Evolutionary conservation across 1,284 basidiomycete species (phyloP).

Genomic region (Tremellales sp.): DNA sequence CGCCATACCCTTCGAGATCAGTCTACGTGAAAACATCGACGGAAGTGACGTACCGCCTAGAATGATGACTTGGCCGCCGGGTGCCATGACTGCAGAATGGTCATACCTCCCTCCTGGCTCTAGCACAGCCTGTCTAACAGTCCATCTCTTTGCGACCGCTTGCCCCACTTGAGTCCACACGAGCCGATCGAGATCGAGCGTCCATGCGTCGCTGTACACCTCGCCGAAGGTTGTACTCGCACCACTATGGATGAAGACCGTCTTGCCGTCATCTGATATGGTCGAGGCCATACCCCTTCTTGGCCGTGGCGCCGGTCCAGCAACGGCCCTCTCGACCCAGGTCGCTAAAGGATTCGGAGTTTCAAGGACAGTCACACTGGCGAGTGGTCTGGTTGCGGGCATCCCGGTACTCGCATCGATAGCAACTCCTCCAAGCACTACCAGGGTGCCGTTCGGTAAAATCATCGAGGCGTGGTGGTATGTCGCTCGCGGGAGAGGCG

Average conservation of each 20-base stretch:
- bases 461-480: constrained; percentile 67
- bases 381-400: constrained; percentile 55
- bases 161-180: constrained; percentile 26
- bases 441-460: constrained; percentile 61
- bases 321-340: constrained; percentile 57
- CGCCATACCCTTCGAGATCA: constrained; percentile 32
- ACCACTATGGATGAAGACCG: constrained; percentile 71
- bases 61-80: constrained; percentile 60
- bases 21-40: too few species aligned
- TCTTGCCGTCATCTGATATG: constrained; percentile 53
- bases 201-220: constrained; percentile 67
- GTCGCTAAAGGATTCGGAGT: constrained; percentile 52
- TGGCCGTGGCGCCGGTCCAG: constrained; percentile 54
- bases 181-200: constrained; percentile 62
- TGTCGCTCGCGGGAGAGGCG: constrained; percentile 62
- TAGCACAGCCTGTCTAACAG: constrained; percentile 2
- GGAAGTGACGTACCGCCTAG: constrained; percentile 76
- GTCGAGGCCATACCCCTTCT: constrained; percentile 65
- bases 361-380: constrained; percentile 62
- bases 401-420: constrained; percentile 46
- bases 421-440: constrained; percentile 72
- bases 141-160: constrained; percentile 10
- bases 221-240: constrained; percentile 58
- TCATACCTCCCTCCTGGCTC: constrained; percentile 61
- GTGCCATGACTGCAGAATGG: constrained; percentile 64